Evolutionary conservation across 306 rosid genomes (phyloP).

Genomic region (Castanea mollissima): DNA sequence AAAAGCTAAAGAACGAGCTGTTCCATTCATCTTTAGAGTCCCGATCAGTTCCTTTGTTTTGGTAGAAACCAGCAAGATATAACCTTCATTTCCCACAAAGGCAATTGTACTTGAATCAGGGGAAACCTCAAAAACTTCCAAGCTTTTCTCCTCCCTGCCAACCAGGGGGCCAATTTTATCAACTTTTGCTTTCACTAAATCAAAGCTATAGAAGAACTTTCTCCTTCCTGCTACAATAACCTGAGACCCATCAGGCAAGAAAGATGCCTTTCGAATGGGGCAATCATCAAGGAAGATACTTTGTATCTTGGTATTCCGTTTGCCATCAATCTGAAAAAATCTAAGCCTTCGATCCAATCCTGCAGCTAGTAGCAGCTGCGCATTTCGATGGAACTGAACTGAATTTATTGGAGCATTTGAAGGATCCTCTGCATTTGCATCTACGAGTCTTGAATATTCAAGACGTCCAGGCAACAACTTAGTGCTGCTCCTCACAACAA

Average conservation of each 20-base stretch:
- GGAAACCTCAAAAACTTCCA: too few species aligned
- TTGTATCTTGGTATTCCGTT: conserved; percentile 13
- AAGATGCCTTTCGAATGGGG: conserved; percentile 74
- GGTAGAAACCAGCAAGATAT: too few species aligned
- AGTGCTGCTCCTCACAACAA: too few species aligned
- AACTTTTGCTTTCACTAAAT: too few species aligned
- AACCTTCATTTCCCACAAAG: too few species aligned
- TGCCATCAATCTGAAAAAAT: conserved; percentile 87
- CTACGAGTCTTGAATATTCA: too few species aligned
- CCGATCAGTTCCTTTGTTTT: conserved; percentile 81
- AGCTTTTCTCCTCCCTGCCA: too few species aligned
- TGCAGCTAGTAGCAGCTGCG: conserved; percentile 74
- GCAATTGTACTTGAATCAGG: too few species aligned
- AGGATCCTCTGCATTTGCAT: conserved; percentile 46
- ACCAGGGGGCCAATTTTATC: too few species aligned
- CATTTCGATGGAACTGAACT: conserved; percentile 84
- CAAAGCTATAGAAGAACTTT: too few species aligned
- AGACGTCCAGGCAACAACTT: too few species aligned
- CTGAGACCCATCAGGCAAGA: conserved; percentile 89
- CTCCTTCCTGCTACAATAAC: conserved; percentile 75
- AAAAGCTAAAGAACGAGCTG: conserved; percentile 73
- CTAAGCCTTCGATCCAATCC: conserved; percentile 79
- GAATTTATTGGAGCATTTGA: conserved; percentile 64
- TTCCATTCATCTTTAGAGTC: conserved; percentile 93
- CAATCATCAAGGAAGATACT: conserved; percentile 85